A percentile compares a stretch with the other conserved stretches of the same genome.
phyloP scores from a whole-genome alignment of 768 basidiomycete species.

The Leucosporidium scottii region DNA sequence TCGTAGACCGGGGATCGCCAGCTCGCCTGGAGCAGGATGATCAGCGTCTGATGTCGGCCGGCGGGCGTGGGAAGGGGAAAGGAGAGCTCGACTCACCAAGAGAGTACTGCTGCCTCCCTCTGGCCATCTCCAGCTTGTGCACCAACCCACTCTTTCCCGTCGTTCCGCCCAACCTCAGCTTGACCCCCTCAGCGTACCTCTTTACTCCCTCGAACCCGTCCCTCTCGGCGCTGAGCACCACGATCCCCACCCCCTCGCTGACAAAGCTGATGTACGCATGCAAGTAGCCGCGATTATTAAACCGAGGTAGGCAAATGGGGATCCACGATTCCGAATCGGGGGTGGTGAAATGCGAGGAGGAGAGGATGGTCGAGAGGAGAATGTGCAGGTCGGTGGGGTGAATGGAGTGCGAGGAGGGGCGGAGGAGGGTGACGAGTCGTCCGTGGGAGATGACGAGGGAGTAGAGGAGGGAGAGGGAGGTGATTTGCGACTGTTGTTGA shows the following conservation, averaged over 20 bases:
- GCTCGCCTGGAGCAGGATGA: slow-evolving; percentile 50
- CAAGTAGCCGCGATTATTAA: slow-evolving; percentile 78
- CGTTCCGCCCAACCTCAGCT: slow-evolving; percentile 38
- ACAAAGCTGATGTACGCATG: slow-evolving; percentile 67
- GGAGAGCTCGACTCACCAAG: slow-evolving; percentile 16
- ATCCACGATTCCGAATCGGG: slow-evolving; percentile 75
- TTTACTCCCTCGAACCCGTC: slow-evolving; percentile 75
- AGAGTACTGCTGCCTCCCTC: slow-evolving; percentile 12
- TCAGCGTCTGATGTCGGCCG: neutral
- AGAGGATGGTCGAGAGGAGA: slow-evolving; percentile 80
- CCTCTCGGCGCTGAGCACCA: slow-evolving; percentile 59
- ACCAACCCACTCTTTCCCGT: slow-evolving; percentile 9
- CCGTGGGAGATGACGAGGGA: slow-evolving; percentile 73
- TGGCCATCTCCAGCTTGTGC: slow-evolving; percentile 11
- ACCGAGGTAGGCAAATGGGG: slow-evolving; percentile 91
- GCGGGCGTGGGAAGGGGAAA: neutral
- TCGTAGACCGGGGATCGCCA: slow-evolving; percentile 80
- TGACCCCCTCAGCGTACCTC: slow-evolving; percentile 62
- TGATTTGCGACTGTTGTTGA: neutral
- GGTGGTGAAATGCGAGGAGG: slow-evolving; percentile 58
- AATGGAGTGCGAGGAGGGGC: slow-evolving; percentile 88
- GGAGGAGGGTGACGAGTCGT: slow-evolving; percentile 72
- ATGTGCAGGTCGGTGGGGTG: slow-evolving; percentile 63
- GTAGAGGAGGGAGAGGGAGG: slow-evolving; percentile 53
- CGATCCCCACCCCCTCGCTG: neutral